phyloP scores from a whole-genome alignment of 768 basidiomycete genomes.

The Phylloporus scabripes region DNA sequence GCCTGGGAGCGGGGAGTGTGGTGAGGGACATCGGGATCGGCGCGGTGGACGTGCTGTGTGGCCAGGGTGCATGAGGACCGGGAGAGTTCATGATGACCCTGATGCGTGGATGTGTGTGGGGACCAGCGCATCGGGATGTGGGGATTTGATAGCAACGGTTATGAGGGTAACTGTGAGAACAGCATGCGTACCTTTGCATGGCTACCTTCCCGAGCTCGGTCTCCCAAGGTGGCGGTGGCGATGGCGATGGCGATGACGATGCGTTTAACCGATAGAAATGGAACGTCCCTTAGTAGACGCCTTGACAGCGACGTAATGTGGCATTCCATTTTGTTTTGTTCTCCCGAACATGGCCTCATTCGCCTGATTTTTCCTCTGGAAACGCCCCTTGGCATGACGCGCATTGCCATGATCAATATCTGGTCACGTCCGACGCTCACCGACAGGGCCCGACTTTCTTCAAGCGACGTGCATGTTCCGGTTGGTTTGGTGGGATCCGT shows the following conservation, averaged over 20 bases:
- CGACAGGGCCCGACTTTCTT: too few species aligned
- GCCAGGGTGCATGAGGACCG: neutral
- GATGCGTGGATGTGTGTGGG: neutral
- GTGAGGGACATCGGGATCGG: neutral
- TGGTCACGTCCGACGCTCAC: too few species aligned
- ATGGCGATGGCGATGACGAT: neutral
- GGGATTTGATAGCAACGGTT: neutral
- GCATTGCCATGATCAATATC: neutral
- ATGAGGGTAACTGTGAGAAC: neutral
- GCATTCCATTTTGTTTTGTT: neutral
- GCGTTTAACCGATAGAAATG: neutral
- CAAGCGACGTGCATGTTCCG: too few species aligned
- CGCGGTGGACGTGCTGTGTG: neutral
- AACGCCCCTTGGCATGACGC: neutral
- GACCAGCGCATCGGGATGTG: too few species aligned
- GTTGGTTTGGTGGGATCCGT: too few species aligned
- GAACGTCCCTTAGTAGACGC: neutral
- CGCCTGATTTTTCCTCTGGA: neutral
- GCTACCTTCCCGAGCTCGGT: neutral
- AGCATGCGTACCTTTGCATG: neutral
- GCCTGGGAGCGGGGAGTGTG: slow-evolving; percentile 23
- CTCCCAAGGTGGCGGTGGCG: too few species aligned
- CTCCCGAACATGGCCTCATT: neutral
- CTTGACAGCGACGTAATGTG: neutral
- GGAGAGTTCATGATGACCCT: neutral